Evolutionary conservation across 2,329 filamentous ascomycete species (phyloP).

Genomic region (Periconia sp.): DNA sequence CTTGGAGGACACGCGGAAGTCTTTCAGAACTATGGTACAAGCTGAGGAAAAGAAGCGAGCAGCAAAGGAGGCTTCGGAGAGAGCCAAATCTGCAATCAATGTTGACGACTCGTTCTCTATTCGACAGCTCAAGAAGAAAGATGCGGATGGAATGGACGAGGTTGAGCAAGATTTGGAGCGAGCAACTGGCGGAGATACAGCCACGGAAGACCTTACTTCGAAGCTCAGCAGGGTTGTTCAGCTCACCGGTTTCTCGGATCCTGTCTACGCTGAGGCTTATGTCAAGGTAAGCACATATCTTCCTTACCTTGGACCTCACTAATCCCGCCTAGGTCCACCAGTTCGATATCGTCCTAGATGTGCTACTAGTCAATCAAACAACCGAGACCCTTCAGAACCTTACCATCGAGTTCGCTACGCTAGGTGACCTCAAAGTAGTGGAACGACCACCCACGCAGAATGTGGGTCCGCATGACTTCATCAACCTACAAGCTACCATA

Average conservation of each 20-base stretch:
- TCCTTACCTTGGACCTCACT: slow-evolving; percentile 3
- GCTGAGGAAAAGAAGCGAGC: slow-evolving; percentile 97
- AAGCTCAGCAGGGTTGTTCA: slow-evolving; percentile 97
- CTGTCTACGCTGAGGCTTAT: slow-evolving; percentile 98
- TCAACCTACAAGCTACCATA: slow-evolving; percentile 98
- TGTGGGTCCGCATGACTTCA: slow-evolving; percentile 91
- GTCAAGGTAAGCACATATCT: slow-evolving; percentile 69
- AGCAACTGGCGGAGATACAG: slow-evolving; percentile 88
- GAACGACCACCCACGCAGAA: slow-evolving; percentile 97
- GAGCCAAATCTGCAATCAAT: slow-evolving; percentile 91
- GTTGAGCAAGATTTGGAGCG: slow-evolving; percentile 90
- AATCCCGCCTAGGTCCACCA: slow-evolving; percentile 69
- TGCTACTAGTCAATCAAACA: slow-evolving; percentile 96
- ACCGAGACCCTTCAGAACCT: slow-evolving; percentile 95
- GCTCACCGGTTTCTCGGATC: slow-evolving; percentile 96
- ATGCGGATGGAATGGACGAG: slow-evolving; percentile 79
- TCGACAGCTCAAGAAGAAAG: slow-evolving; percentile 88
- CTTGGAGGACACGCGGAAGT: slow-evolving; percentile 91
- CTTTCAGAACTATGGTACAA: slow-evolving; percentile 96
- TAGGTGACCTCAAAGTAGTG: slow-evolving; percentile 97
- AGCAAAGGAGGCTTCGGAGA: slow-evolving; percentile 91
- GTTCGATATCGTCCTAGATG: slow-evolving; percentile 97
- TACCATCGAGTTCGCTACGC: slow-evolving; percentile 96
- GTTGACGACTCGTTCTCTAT: slow-evolving; percentile 95
- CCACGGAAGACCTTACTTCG: slow-evolving; percentile 83